phyloP scores from a whole-genome alignment of 345 rosid genomes.

The Eucalyptus cladocalyx region DNA sequence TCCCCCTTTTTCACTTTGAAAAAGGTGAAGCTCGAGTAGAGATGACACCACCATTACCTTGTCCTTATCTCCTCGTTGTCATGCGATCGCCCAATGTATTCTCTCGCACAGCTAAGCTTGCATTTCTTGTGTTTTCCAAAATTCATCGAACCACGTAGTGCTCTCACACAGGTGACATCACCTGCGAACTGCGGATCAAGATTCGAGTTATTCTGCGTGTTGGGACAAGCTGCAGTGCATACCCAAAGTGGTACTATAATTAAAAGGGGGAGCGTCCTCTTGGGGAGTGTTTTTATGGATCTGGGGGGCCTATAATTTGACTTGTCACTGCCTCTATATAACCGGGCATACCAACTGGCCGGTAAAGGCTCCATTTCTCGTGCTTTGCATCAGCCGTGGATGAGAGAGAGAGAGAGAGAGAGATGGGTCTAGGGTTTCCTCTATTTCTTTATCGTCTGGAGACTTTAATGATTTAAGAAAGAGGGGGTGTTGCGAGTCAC shows the following conservation, averaged over 20 bases:
- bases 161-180: background rate
- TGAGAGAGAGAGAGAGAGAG: background rate
- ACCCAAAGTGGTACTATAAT: background rate
- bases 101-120: background rate
- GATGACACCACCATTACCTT: background rate
- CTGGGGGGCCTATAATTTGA: background rate
- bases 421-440: background rate
- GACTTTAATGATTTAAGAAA: background rate
- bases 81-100: background rate
- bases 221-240: background rate
- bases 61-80: background rate
- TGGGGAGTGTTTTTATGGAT: background rate
- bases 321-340: background rate
- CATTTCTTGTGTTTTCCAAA: background rate
- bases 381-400: background rate
- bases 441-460: background rate
- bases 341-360: background rate
- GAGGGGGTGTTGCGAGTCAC: background rate
- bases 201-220: background rate
- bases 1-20: background rate
- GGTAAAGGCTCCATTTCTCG: background rate
- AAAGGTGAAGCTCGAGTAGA: background rate
- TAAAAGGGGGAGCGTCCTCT: background rate
- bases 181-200: background rate
- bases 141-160: background rate